Base-by-base conservation (phyloP, 208 protist species). In the Trypanosoma grayi region DNA sequence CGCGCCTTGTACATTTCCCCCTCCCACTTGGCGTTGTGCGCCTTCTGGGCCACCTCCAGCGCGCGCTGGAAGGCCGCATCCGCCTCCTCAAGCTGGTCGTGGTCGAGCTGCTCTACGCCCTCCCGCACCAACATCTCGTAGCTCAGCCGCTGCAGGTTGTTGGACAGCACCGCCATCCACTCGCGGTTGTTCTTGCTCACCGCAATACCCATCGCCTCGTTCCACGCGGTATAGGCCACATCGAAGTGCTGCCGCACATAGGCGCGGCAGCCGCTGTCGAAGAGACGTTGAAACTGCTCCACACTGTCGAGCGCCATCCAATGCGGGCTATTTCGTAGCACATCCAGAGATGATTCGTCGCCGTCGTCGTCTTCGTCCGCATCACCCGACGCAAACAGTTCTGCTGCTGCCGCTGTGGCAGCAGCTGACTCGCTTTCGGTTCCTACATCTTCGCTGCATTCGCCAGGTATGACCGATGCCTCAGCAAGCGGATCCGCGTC, bases 111-210 rank as follows among this genome's bases (percentile, higher is more conserved):
- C 18, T 61, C 52, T 13, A 71, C 60, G 28, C 88, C 92, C 36
- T 97, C 86, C 57, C 83, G 75, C 28, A 92, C 85, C 5, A 95
- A 64, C 27, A 97, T 63, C 72, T 97, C 88, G 64, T 95, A 97
- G 61, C 84, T 92, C 16, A 97, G 80, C 5, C 85, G 83, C 77
- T 97, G 89, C 60, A 97, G 59, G 73, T 97, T 97, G 62, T 66
- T 89, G 10, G 81, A 79, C 4, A 97, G 64, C 20, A 95, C 86
- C 30, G 92, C 78, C 68, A 95, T 90, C 87, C 89, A 97, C 66
- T 97, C 87, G 13, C 92, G 76, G 63, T 97, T 90, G 37, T 91
- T 88, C 55, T 85, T 81, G 6, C 45, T 40, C 46, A 83, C 75
- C 13, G 92, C 92, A 53, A 97, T 77, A 22, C 54, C 45, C 70